phyloP scores from a whole-genome alignment of 306 rosid species.

The Acacia confusa region DNA sequence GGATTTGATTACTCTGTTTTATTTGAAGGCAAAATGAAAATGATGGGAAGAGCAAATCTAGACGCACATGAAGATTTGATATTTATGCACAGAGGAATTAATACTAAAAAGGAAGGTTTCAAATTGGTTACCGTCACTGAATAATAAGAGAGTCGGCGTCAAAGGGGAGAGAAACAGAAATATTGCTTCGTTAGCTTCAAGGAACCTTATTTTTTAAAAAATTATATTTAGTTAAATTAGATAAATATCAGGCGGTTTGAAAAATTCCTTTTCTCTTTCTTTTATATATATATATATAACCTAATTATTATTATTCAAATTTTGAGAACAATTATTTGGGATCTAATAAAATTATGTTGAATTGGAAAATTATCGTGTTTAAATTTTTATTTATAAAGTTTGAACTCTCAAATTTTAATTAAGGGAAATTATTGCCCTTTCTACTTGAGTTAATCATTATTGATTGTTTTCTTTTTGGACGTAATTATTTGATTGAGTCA shows the following conservation, averaged over 20 bases:
- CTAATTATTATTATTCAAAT: neutral
- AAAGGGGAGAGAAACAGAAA: neutral
- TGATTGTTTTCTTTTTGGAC: too few relatives aligned
- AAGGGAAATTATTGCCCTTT: too few relatives aligned
- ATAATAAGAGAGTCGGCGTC: slow-evolving; percentile 29
- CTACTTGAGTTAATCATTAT: too few relatives aligned
- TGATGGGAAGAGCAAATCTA: neutral
- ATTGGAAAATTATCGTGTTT: too few relatives aligned
- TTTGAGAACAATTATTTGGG: neutral
- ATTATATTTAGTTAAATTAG: neutral
- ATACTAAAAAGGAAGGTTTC: neutral
- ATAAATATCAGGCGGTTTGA: slow-evolving; percentile 27
- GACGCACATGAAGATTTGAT: neutral
- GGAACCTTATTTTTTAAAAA: neutral
- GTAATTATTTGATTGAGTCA: too few relatives aligned
- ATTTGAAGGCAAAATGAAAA: neutral
- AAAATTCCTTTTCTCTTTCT: slow-evolving; percentile 9
- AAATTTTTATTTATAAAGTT: too few relatives aligned
- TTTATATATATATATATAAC: neutral
- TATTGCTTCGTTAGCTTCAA: neutral
- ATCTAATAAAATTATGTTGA: too few relatives aligned
- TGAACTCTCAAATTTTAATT: too few relatives aligned
- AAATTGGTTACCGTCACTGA: slow-evolving; percentile 18
- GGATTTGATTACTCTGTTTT: neutral
- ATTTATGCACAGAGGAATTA: neutral